phyloP scores from a whole-genome alignment of 495 filamentous ascomycete genomes.

The Staphylotrichum tortipilum region DNA sequence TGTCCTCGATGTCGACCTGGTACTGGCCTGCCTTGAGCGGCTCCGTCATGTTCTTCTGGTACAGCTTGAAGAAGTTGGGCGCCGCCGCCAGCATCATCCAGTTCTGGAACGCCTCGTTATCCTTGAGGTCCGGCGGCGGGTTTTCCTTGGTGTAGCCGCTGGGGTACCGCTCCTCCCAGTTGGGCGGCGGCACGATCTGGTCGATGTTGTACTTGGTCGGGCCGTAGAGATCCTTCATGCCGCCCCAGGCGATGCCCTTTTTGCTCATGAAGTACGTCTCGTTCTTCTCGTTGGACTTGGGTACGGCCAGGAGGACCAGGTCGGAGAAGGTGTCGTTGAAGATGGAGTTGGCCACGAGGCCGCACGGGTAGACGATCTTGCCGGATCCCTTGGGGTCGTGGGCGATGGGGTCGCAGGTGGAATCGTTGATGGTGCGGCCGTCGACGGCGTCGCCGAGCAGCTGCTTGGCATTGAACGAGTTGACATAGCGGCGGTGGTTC shows the following conservation, averaged over 20 bases:
- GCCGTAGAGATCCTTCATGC: slow-evolving; percentile 70
- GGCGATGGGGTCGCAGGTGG: slow-evolving; percentile 68
- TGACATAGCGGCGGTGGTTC: slow-evolving; percentile 94
- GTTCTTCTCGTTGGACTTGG: slow-evolving; percentile 12
- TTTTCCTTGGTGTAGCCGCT: slow-evolving; percentile 53
- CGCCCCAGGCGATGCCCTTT: slow-evolving; percentile 75
- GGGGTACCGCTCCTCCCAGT: slow-evolving; percentile 64
- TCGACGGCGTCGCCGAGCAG: slow-evolving; percentile 62
- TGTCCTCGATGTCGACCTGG: slow-evolving; percentile 42
- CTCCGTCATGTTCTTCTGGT: slow-evolving; percentile 64
- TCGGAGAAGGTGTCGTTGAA: slow-evolving; percentile 89
- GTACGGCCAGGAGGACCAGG: slow-evolving; percentile 47
- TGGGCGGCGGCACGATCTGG: slow-evolving; percentile 70
- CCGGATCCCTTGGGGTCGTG: slow-evolving; percentile 37
- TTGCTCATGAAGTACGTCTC: slow-evolving; percentile 61
- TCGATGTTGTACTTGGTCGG: slow-evolving; percentile 49
- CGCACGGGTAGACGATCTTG: slow-evolving; percentile 87
- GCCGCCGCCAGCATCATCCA: slow-evolving; percentile 99
- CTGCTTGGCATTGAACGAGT: slow-evolving; percentile 76
- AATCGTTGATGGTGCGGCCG: slow-evolving; percentile 49
- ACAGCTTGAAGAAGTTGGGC: slow-evolving; percentile 89
- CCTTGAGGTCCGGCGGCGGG: slow-evolving; percentile 57
- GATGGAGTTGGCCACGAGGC: slow-evolving; percentile 87
- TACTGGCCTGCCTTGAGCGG: slow-evolving; percentile 65
- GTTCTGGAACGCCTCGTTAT: slow-evolving; percentile 81